phyloP scores from a whole-genome alignment of 192 early-diverging fungal species.

The Phlyctochytrium bullatum region DNA sequence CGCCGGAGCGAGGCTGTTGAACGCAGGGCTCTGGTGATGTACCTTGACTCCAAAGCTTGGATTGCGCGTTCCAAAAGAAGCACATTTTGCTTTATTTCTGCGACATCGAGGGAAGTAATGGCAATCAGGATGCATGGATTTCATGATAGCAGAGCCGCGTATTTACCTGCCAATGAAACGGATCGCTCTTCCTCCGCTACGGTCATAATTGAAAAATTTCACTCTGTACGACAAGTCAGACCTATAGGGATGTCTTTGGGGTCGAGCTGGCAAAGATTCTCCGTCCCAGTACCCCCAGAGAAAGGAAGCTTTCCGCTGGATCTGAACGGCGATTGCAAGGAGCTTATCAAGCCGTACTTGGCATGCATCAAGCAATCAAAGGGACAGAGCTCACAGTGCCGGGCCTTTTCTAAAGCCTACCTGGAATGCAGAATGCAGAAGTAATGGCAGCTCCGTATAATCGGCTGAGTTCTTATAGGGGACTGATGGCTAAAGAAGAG shows the following conservation, averaged over 20 bases:
- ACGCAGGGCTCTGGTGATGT: slow-evolving; percentile 83
- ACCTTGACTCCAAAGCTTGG: slow-evolving; percentile 80
- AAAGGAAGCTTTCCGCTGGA: slow-evolving; percentile 90
- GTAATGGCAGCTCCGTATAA: slow-evolving; percentile 25
- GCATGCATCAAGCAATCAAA: slow-evolving; percentile 71
- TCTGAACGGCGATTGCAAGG: slow-evolving; percentile 80
- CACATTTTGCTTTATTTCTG: slow-evolving; percentile 88
- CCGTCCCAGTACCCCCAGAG: slow-evolving; percentile 60
- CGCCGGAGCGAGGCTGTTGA: slow-evolving; percentile 76
- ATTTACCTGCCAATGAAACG: neutral
- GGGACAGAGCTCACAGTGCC: slow-evolving; percentile 70
- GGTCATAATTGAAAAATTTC: slow-evolving; percentile 1
- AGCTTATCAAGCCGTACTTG: slow-evolving; percentile 77
- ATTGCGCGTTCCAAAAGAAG: slow-evolving; percentile 80
- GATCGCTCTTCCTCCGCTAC: neutral
- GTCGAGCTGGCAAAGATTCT: slow-evolving; percentile 1
- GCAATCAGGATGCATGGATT: neutral
- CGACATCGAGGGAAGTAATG: neutral
- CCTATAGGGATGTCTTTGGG: slow-evolving; percentile 1
- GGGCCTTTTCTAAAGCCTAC: slow-evolving; percentile 72
- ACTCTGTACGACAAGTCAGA: neutral
- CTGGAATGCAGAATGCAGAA: slow-evolving; percentile 90
- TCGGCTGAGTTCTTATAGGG: neutral
- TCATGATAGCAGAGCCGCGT: too few relatives aligned
- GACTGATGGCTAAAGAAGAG: neutral